Evolutionary conservation across 2,329 filamentous ascomycete species (phyloP).

Genomic region (Colletotrichum sansevieriae): DNA sequence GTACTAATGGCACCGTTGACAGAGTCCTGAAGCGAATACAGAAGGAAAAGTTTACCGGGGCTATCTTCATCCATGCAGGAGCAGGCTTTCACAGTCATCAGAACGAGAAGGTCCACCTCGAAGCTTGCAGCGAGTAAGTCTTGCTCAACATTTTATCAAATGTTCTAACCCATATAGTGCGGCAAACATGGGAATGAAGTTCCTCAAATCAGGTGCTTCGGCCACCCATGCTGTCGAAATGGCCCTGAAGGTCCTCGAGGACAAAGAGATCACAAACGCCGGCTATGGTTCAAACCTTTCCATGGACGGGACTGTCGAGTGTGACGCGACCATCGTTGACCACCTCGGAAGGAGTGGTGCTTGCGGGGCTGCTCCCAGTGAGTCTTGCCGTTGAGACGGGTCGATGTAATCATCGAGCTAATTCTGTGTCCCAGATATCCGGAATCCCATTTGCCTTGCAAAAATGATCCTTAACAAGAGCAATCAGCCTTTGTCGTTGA

Average conservation of each 20-base stretch:
- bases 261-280: slow-evolving; percentile 95
- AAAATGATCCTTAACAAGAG: slow-evolving; percentile 85
- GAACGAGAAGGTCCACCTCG: slow-evolving; percentile 87
- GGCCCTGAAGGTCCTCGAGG: slow-evolving; percentile 88
- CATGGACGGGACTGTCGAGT: slow-evolving; percentile 91
- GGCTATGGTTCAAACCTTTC: slow-evolving; percentile 96
- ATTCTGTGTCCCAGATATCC: slow-evolving; percentile 74
- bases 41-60: slow-evolving; percentile 63
- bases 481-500: slow-evolving; percentile 81
- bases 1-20: slow-evolving; percentile 58
- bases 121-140: slow-evolving; percentile 88
- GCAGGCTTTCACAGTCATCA: slow-evolving; percentile 92
- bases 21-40: slow-evolving; percentile 53
- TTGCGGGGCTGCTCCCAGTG: slow-evolving; percentile 90
- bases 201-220: slow-evolving; percentile 82
- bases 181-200: slow-evolving; percentile 83
- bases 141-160: no score
- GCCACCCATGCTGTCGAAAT: slow-evolving; percentile 92
- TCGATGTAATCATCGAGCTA: slow-evolving; percentile 22
- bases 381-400: slow-evolving; percentile 51
- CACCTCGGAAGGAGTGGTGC: slow-evolving; percentile 92
- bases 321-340: slow-evolving; percentile 94
- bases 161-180: slow-evolving; percentile 67
- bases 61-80: slow-evolving; percentile 95
- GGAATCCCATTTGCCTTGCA: slow-evolving; percentile 91